A percentile compares a stretch with the other conserved stretches of the same genome.
phyloP scores from a whole-genome alignment of 129 eudicot species.

The Ambrosia artemisiifolia region DNA sequence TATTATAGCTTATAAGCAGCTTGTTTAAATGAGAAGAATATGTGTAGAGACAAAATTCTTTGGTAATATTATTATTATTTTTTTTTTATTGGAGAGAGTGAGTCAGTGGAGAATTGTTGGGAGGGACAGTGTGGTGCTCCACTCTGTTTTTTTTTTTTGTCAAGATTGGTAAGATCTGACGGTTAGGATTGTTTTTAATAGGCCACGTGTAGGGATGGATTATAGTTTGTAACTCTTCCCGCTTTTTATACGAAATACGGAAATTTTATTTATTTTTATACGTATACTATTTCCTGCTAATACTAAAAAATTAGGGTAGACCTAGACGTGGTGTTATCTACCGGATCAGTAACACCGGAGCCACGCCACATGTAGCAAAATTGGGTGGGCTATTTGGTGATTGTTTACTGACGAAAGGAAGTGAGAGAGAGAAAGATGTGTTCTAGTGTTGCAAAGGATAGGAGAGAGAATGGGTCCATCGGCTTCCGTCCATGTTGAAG shows the following conservation, averaged over 20 bases:
- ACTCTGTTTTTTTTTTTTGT: conserved; percentile 7
- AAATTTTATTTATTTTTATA: not conserved
- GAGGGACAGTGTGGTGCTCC: conserved; percentile 33
- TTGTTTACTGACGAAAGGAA: no score
- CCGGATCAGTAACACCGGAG: no score
- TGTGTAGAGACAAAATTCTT: conserved; percentile 25
- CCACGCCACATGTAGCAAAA: no score
- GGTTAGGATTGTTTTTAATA: not conserved
- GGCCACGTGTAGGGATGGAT: conserved; percentile 29
- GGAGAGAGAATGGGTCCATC: no score
- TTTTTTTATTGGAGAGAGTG: not conserved
- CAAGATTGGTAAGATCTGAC: conserved; percentile 19
- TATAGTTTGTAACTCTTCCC: conserved; percentile 7
- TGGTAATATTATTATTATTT: not conserved
- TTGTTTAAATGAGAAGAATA: conserved; percentile 12
- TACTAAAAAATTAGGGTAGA: no score
- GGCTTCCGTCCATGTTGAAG: no score
- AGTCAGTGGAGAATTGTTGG: conserved; percentile 28
- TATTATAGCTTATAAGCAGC: no score
- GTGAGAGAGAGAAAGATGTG: no score
- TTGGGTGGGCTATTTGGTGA: no score
- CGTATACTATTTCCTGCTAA: no score
- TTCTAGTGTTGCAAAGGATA: no score
- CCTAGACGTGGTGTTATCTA: no score
- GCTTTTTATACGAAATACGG: conserved; percentile 2